Percentiles rank a stretch among this genome's conserved stretches.
These are phyloP conservation scores for Canavalia gladiata DNA, from an alignment of 306 rosid genomes.

Conservation along the genomic window DNA sequence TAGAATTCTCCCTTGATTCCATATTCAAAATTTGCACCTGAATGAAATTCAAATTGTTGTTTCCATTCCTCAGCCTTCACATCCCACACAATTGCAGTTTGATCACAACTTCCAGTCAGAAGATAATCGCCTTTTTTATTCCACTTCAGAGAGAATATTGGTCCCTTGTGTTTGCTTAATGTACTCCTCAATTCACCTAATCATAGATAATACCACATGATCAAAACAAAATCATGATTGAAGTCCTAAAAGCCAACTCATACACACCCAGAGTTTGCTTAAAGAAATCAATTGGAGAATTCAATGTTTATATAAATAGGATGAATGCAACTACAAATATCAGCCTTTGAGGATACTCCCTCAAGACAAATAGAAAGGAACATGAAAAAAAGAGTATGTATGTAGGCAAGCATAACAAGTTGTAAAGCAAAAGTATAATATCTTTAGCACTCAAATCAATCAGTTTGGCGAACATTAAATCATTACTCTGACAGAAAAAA, in stretches of 20 bases:
- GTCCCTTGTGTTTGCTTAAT: conserved; percentile 88
- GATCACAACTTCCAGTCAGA: conserved; percentile 94
- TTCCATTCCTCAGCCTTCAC: conserved; percentile 86
- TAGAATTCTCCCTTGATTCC: conserved; percentile 13
- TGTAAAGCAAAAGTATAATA: conserved; percentile 7
- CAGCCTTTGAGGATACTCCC: not conserved
- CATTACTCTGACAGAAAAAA: not conserved
- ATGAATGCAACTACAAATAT: conserved; percentile 39
- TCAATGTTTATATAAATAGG: conserved; percentile 13
- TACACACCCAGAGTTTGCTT: conserved; percentile 15
- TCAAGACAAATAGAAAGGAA: not conserved
- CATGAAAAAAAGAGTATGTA: conserved; percentile 20
- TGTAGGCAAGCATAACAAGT: not conserved
- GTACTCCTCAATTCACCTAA: conserved; percentile 88
- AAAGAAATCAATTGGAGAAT: not conserved
- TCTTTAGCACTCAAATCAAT: conserved; percentile 22
- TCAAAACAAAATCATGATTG: conserved; percentile 5
- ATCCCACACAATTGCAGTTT: conserved; percentile 98
- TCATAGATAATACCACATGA: conserved; percentile 44
- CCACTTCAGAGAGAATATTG: conserved; percentile 95
- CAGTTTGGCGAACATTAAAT: conserved; percentile 8
- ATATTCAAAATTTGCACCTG: conserved; percentile 62
- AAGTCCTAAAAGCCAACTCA: conserved; percentile 32
- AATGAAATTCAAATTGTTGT: conserved; percentile 93
- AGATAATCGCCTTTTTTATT: conserved; percentile 95